Evolutionary conservation across 2,329 filamentous ascomycete species (phyloP).

Genomic region (Triangularia setosa): DNA sequence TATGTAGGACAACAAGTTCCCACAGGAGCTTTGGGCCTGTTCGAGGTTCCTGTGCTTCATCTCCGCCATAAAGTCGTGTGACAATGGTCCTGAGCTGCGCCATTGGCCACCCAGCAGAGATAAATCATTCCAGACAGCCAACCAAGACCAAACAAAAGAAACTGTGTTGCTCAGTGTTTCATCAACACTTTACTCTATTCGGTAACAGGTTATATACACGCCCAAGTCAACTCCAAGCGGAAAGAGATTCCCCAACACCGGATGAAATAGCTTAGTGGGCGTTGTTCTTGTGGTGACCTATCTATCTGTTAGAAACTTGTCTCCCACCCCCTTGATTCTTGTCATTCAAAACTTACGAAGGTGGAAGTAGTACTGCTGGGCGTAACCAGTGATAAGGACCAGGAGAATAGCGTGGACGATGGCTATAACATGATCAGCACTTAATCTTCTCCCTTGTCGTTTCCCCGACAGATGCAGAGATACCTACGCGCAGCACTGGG

Average conservation of each 20-base stretch:
- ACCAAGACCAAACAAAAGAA: slow-evolving; percentile 11
- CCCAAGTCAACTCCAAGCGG: slow-evolving; percentile 22
- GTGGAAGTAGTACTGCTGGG: slow-evolving; percentile 99
- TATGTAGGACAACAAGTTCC: neutral
- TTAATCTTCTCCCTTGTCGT: neutral
- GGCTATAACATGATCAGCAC: slow-evolving; percentile 51
- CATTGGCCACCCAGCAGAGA: neutral
- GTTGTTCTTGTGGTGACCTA: slow-evolving; percentile 99
- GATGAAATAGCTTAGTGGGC: slow-evolving; percentile 65
- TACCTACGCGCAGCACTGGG: slow-evolving; percentile 79
- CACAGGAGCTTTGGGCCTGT: neutral
- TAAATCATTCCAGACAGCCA: neutral
- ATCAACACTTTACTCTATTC: slow-evolving; percentile 35
- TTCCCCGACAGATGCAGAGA: neutral
- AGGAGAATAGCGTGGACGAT: slow-evolving; percentile 80
- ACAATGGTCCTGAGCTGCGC: neutral
- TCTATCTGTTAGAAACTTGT: slow-evolving; percentile 22
- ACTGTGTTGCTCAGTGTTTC: slow-evolving; percentile 31
- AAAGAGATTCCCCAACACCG: neutral
- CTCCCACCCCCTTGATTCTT: slow-evolving; percentile 8
- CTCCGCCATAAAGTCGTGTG: neutral
- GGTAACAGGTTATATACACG: slow-evolving; percentile 43
- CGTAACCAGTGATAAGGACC: slow-evolving; percentile 81
- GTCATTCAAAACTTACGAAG: slow-evolving; percentile 65
- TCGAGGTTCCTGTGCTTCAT: neutral